Evolutionary conservation across 2,329 filamentous ascomycete genomes (phyloP).

Genomic region (Sporothrix euskadiensis): DNA sequence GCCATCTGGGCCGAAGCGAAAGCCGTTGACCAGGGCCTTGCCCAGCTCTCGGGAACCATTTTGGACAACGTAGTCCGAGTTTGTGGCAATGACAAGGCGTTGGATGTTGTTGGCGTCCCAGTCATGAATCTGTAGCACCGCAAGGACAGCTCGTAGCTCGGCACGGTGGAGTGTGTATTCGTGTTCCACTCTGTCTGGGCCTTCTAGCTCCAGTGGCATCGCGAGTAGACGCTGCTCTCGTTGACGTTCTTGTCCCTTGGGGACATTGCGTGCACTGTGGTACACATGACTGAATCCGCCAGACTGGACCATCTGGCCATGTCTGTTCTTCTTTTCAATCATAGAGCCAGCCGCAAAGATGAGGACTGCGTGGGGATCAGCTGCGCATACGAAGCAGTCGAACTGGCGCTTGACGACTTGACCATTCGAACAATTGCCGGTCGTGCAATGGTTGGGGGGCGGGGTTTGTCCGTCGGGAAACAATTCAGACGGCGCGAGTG

Average conservation of each 20-base stretch:
- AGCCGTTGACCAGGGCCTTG: conserved; percentile 45
- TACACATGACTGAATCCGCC: background rate
- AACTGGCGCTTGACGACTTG: background rate
- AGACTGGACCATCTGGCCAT: background rate
- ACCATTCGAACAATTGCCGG: background rate
- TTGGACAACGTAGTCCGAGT: conserved; percentile 50
- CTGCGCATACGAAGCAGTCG: background rate
- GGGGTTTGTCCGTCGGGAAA: background rate
- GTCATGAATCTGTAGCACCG: conserved; percentile 47
- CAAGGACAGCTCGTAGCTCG: conserved; percentile 56
- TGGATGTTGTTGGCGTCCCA: conserved; percentile 48
- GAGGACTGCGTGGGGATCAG: conserved; percentile 9
- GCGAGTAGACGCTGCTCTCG: background rate
- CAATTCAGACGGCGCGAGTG: background rate
- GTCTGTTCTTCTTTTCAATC: conserved; percentile 36
- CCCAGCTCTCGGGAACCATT: conserved; percentile 45
- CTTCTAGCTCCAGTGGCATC: conserved; percentile 39
- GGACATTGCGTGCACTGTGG: no score
- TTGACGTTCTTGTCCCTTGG: background rate
- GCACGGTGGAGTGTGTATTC: conserved; percentile 52
- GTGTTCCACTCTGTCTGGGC: conserved; percentile 39
- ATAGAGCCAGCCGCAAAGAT: conserved; percentile 42
- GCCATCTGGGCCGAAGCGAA: conserved; percentile 36
- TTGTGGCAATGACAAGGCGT: conserved; percentile 53
- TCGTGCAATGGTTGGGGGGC: background rate